Percentiles rank a stretch among this genome's conserved stretches.
These are phyloP conservation scores for Aspergillus ellipticus DNA, from an alignment of 495 filamentous ascomycete species.

Conservation along the genomic window DNA sequence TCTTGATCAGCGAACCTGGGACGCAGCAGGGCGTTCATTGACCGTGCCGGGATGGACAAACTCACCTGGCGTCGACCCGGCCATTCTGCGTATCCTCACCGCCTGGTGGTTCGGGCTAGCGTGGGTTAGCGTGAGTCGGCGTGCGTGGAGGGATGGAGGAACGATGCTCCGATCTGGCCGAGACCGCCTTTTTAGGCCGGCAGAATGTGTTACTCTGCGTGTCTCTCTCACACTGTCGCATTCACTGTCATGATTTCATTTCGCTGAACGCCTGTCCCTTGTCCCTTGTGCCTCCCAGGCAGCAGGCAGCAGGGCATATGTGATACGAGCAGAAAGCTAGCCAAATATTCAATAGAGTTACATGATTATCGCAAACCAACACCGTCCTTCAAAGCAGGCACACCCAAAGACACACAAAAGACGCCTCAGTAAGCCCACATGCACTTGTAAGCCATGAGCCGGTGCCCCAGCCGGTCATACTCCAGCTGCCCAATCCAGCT, in stretches of 20 bases:
- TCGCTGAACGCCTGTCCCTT: background rate
- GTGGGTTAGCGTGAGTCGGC: background rate
- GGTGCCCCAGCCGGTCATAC: conserved; percentile 80
- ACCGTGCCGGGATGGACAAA: conserved; percentile 9
- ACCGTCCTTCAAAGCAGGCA: conserved; percentile 6
- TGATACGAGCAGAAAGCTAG: background rate
- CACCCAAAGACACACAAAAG: conserved; percentile 15
- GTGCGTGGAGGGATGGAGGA: background rate
- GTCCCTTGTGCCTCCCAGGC: no score
- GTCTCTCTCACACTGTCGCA: background rate
- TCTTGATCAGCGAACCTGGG: background rate
- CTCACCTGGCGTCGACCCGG: conserved; percentile 18
- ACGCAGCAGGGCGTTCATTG: background rate
- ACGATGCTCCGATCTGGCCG: conserved; percentile 5
- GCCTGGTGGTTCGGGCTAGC: conserved; percentile 16
- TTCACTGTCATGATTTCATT: background rate
- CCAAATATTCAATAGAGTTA: conserved; percentile 12
- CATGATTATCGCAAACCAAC: conserved; percentile 4
- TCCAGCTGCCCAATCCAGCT: conserved; percentile 87
- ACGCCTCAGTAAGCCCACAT: conserved; percentile 68
- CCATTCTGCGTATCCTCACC: conserved; percentile 22
- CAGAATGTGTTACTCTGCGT: background rate
- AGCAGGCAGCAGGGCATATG: background rate
- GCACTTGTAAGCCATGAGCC: conserved; percentile 81
- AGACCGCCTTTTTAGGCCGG: no score